A percentile compares a stretch with the other conserved stretches of the same genome.
Conservation (phyloP, 805 yeast genomes). For the Saturnispora bothae region DNA sequence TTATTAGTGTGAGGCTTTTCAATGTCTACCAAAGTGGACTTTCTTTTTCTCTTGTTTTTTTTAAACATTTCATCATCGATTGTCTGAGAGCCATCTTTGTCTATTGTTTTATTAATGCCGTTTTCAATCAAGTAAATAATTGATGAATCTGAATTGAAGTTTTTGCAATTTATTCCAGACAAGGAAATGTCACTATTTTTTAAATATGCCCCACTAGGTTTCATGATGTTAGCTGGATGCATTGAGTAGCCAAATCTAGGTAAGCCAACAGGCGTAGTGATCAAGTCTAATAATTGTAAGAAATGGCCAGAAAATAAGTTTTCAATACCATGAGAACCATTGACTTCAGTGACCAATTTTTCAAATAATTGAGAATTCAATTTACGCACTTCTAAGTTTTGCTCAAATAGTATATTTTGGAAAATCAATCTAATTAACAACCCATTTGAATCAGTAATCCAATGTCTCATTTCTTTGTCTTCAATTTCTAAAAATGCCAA, state of each 20-base stretch:
- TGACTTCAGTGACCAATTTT: conserved; percentile 40
- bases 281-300: conserved; percentile 48
- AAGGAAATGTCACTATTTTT: conserved; percentile 21
- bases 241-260: conserved; percentile 80
- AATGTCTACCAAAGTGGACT: conserved; percentile 21
- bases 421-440: conserved; percentile 63
- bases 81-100: conserved; percentile 1
- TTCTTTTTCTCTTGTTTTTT: conserved; percentile 34
- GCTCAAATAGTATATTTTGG: conserved; percentile 86
- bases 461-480: conserved; percentile 36
- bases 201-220: conserved; percentile 60
- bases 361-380: conserved; percentile 56
- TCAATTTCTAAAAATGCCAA: conserved; percentile 59
- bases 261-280: conserved; percentile 92
- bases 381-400: conserved; percentile 59
- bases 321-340: conserved; percentile 33
- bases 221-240: conserved; percentile 62
- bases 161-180: conserved; percentile 19
- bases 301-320: conserved; percentile 45
- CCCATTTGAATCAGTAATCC: conserved; percentile 54
- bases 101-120: conserved; percentile 3
- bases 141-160: not conserved
- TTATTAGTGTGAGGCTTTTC: not conserved
- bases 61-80: conserved; percentile 11
- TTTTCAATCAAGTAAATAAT: conserved; percentile 6